Evolutionary conservation across 441 rosid species (phyloP), one percentile per base, ranked within the genome.

Genomic region (Adansonia grandidieri): DNA sequence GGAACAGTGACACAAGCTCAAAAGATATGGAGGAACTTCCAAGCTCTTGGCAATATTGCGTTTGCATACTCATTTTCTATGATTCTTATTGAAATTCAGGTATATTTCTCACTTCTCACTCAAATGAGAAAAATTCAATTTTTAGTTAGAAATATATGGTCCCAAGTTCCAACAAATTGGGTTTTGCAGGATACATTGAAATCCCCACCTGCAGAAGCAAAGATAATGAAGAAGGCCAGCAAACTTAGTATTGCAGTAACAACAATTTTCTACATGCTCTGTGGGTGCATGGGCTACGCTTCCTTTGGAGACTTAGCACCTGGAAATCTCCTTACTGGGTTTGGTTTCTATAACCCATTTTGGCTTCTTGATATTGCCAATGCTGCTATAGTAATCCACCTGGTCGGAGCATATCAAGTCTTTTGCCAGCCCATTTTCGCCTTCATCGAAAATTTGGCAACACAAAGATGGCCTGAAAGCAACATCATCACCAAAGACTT

Each of bases 341-440:
- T 93, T 13, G 97, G 98, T 19, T 95, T 93, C 85, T 91, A 73
- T 70, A 95, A 95, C 48, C 98, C 98, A 3, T 93, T 83, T 58
- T 91, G 96, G 98, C 87, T 95, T 9, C 75, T 93, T 9, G 98
- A 95, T 80, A 37, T 93, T 0, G 98, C 97, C 45, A 95, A 93
- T 40, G 82, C 87, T 58, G 91, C 92, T 86, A 93, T 95, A 0
- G 96, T 91, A 0, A 9, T 88, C 81, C 98, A 95, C 79, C 93
- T 95, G 28, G 78, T 93, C 0, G 92, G 97, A 2, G 98, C 98
- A 37, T 95, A 95, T 85, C 98, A 93, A 92, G 98, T 93, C 13
- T 93, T 93, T 56, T 77, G 85, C 60, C 98, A 95, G 77, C 97
- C 98, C 3, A 62, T 95, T 11, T 92, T 83, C 77, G 83, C 83